These are phyloP conservation scores for Filobasidium floriforme DNA, from an alignment of 768 basidiomycete species.

Conservation along the genomic window DNA sequence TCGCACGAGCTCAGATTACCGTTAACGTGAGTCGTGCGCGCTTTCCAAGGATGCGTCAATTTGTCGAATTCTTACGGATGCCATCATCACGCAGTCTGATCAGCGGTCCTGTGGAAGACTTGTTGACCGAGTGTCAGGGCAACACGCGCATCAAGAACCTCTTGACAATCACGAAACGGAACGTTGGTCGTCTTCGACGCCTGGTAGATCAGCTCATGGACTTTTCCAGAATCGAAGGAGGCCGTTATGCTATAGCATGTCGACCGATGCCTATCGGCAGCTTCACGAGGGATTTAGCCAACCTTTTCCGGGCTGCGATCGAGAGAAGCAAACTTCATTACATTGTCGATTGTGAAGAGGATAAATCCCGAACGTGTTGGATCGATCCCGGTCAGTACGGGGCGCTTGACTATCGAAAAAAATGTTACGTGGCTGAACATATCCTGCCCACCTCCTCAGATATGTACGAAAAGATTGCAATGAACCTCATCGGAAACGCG, in stretches of 20 bases:
- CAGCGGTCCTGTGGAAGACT: conserved; percentile 38
- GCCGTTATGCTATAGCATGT: conserved; percentile 19
- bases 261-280: conserved; percentile 20
- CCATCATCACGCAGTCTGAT: conserved; percentile 26
- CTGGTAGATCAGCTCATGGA: conserved; percentile 48
- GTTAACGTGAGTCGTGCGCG: conserved; percentile 3
- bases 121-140: conserved; percentile 41
- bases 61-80: no score
- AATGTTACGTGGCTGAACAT: no score
- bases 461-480: conserved; percentile 24
- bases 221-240: conserved; percentile 46
- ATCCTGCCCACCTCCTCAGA: not conserved
- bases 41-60: no score
- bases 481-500: conserved; percentile 34
- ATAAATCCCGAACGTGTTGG: conserved; percentile 1
- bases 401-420: not conserved
- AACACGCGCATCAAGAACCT: conserved; percentile 58
- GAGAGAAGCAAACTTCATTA: conserved; percentile 18
- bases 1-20: conserved; percentile 21
- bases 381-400: conserved; percentile 10
- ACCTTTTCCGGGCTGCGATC: conserved; percentile 34
- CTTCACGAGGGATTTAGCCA: conserved; percentile 16
- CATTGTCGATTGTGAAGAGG: conserved; percentile 30
- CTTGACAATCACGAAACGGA: conserved; percentile 84
- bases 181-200: conserved; percentile 44